Evolutionary conservation across 768 basidiomycete genomes (phyloP).

Genomic region (Tricholoma hemisulphureum): DNA sequence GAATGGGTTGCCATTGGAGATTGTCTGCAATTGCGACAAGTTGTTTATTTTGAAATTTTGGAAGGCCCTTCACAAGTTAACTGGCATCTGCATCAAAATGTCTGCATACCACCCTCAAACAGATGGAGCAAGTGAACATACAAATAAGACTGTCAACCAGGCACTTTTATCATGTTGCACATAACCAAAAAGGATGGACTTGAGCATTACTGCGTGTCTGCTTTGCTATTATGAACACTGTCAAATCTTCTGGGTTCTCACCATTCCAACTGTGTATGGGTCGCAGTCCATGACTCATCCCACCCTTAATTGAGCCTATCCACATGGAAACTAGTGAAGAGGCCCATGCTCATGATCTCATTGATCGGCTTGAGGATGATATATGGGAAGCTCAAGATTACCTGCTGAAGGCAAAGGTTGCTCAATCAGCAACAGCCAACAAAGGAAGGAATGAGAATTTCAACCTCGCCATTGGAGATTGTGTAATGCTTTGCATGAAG

Average conservation of each 20-base stretch:
- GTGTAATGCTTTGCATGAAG: conserved; percentile 33
- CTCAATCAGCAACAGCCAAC: background rate
- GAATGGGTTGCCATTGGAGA: conserved; percentile 27
- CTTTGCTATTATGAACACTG: conserved; percentile 26
- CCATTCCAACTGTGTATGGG: no score
- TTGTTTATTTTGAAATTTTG: conserved; percentile 34
- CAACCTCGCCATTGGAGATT: no score
- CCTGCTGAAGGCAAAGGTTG: background rate
- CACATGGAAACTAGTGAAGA: background rate
- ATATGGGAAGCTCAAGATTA: background rate
- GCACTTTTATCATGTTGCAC: conserved; percentile 23
- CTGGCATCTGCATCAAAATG: conserved; percentile 26
- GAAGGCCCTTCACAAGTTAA: conserved; percentile 11
- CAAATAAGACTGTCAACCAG: conserved; percentile 15
- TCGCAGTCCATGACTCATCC: conserved; percentile 22
- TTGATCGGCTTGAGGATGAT: background rate
- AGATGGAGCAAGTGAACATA: conserved; percentile 25
- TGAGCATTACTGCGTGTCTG: background rate
- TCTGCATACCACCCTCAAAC: no score
- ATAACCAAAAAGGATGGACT: conserved; percentile 28
- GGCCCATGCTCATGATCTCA: conserved; percentile 10
- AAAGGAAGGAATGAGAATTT: background rate
- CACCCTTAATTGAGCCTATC: conserved; percentile 3
- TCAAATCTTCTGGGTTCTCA: conserved; percentile 23
- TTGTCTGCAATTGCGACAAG: conserved; percentile 34